Evolutionary conservation across 2,329 filamentous ascomycete genomes (phyloP), one percentile per base, ranked within the genome.

Genomic region (Ampelomyces quisqualis): DNA sequence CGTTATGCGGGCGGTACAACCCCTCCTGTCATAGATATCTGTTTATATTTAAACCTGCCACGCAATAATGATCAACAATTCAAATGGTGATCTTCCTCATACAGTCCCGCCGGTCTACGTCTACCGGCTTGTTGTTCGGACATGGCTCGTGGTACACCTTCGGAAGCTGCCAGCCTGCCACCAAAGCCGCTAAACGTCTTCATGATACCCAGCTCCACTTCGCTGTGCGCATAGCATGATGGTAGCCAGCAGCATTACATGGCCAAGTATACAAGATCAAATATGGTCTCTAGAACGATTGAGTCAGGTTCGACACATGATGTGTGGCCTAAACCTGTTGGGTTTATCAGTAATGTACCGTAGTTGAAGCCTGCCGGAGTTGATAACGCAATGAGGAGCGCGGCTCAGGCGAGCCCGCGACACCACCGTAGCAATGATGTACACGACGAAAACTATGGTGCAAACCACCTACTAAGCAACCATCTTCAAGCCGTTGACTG

Each of bases 121-220:
- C 81, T 8, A 75, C 77, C 0, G 90, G 90, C 64, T 95, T 87
- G 7, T 85, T 84, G 71, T 86, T 94, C 0, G 86, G 85, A 32
- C 90, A 82, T 17, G 89, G 61, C 26, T 73, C 66, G 64, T 87
- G 80, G 64, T 96, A 97, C 62, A 93, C 88, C 21, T 77, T 77
- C 75, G 86, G 82, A 58, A 95, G 95, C n/a, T n/a, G n/a, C n/a
- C n/a, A n/a, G n/a, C 1, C 61, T 67, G 0, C 67, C 57, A 1
- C 82, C 82, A 67, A 94, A 95, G 0, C 91, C 91, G 0, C 90
- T 90, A 76, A 96, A 97, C 90, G 96, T 95, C 36, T 79, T 80
- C 90, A 96, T 96, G 53, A 95, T 95, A 1, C 91, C 91, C 37
- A 95, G 72, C 54, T 96, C 91, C 67, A 85, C 96, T 72, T 97